phyloP scores from a whole-genome alignment of 2,329 filamentous ascomycete species.

The Talaromyces amestolkiae region DNA sequence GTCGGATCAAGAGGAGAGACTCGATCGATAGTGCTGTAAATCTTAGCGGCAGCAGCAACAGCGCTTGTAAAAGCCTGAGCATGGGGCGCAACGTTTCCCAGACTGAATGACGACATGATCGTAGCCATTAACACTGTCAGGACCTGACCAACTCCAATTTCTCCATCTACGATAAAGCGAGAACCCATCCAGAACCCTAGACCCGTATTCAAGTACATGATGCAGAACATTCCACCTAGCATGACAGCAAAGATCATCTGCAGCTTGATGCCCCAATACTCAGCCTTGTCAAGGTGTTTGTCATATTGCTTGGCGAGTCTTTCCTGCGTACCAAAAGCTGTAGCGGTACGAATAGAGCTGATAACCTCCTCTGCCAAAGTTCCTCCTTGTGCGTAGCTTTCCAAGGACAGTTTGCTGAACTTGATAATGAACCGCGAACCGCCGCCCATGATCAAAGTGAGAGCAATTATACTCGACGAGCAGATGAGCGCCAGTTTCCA shows the following conservation, averaged over 20 bases:
- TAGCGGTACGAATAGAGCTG: conserved; percentile 86
- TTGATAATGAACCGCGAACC: conserved; percentile 74
- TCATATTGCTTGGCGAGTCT: conserved; percentile 88
- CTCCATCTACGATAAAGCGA: conserved; percentile 65
- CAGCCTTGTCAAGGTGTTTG: conserved; percentile 66
- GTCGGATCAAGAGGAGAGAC: conserved; percentile 78
- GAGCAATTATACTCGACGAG: conserved; percentile 73
- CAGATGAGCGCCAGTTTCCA: conserved; percentile 93
- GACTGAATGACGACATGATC: conserved; percentile 87
- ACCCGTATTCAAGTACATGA: conserved; percentile 84
- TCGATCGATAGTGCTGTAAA: conserved; percentile 91
- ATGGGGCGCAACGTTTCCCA: conserved; percentile 85
- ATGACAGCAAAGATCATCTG: conserved; percentile 73
- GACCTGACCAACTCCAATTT: conserved; percentile 58
- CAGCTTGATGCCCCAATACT: conserved; percentile 71
- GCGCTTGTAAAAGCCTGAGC: conserved; percentile 81
- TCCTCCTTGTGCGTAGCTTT: conserved; percentile 79
- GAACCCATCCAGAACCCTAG: conserved; percentile 87
- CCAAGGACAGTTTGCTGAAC: conserved; percentile 73
- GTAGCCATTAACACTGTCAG: conserved; percentile 85
- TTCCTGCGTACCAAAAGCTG: conserved; percentile 90
- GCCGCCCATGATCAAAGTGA: conserved; percentile 72
- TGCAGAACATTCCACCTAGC: conserved; percentile 77
- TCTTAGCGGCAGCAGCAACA: conserved; percentile 82
- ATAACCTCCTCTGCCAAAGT: conserved; percentile 92